Evolutionary conservation across 2,329 filamentous ascomycete genomes (phyloP).

Genomic region (Biscogniauxia sp.): DNA sequence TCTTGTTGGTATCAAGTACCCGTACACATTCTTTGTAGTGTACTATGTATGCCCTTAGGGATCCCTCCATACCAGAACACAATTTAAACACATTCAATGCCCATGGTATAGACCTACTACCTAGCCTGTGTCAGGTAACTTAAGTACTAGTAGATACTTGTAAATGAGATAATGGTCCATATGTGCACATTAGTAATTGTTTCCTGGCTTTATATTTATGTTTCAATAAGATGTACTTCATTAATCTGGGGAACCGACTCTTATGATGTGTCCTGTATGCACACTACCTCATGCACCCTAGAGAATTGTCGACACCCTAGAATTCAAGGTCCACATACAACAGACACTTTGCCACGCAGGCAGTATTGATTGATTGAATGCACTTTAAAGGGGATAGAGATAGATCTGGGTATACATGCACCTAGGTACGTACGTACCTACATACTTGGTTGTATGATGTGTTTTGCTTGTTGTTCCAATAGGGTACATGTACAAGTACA

Average conservation of each 20-base stretch:
- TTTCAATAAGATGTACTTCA: not conserved
- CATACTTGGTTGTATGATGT: not conserved
- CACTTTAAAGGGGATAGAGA: too few relatives aligned
- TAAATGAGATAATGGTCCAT: not conserved
- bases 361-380: too few relatives aligned
- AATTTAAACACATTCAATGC: not conserved
- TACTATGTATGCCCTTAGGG: too few relatives aligned
- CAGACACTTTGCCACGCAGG: not conserved
- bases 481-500: too few relatives aligned
- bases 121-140: too few relatives aligned
- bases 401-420: not conserved
- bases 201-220: not conserved
- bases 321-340: not conserved
- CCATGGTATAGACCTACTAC: not conserved
- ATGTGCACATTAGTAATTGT: not conserved
- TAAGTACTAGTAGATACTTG: not conserved
- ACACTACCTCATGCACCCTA: not conserved
- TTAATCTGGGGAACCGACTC: not conserved
- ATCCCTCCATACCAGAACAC: too few relatives aligned
- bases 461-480: too few relatives aligned
- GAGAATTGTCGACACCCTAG: not conserved
- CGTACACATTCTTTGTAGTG: not conserved
- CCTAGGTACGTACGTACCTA: not conserved
- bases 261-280: not conserved
- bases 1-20: not conserved